These are phyloP conservation scores for Alternaria dauci DNA, from an alignment of 2,329 filamentous ascomycete genomes.

Conservation along the genomic window DNA sequence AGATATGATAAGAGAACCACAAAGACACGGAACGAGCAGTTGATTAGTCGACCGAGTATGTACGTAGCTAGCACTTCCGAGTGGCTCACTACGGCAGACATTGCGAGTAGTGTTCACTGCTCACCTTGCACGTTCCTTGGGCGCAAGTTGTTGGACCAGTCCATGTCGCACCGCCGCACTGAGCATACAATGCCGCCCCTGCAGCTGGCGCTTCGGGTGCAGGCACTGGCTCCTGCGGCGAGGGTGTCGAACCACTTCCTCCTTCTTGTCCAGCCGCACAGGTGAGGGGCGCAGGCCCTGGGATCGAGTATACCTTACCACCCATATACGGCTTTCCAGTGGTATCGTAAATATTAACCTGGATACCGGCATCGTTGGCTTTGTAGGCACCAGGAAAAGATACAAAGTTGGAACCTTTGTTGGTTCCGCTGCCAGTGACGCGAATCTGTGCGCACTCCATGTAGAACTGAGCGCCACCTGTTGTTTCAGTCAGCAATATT, in stretches of 20 bases:
- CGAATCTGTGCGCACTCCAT: constrained; percentile 39
- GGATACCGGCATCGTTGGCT: constrained; percentile 31
- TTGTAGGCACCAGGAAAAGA: constrained; percentile 39
- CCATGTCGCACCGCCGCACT: constrained; percentile 27
- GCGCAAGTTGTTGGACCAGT: constrained; percentile 38
- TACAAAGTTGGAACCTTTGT: constrained; percentile 24
- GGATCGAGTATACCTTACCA: constrained; percentile 53
- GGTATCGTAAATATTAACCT: constrained; percentile 30
- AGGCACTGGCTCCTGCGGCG: constrained; percentile 1
- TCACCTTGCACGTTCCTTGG: constrained; percentile 38
- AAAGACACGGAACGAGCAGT: neutral
- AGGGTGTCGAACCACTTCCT: neutral
- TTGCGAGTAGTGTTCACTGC: constrained; percentile 40
- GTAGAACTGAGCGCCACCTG: constrained; percentile 25
- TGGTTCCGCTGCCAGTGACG: constrained; percentile 29
- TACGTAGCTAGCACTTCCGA: neutral
- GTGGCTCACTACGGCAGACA: constrained; percentile 15
- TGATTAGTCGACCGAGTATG: neutral
- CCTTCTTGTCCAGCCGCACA: constrained; percentile 37
- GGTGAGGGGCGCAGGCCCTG: constrained; percentile 58
- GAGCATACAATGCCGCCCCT: constrained; percentile 25
- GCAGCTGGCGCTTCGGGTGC: neutral
- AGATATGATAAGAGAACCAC: too few species aligned
- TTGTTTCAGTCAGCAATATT: neutral
- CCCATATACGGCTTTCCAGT: constrained; percentile 23